phyloP scores from a whole-genome alignment of 306 rosid genomes.

The Neltuma alba region DNA sequence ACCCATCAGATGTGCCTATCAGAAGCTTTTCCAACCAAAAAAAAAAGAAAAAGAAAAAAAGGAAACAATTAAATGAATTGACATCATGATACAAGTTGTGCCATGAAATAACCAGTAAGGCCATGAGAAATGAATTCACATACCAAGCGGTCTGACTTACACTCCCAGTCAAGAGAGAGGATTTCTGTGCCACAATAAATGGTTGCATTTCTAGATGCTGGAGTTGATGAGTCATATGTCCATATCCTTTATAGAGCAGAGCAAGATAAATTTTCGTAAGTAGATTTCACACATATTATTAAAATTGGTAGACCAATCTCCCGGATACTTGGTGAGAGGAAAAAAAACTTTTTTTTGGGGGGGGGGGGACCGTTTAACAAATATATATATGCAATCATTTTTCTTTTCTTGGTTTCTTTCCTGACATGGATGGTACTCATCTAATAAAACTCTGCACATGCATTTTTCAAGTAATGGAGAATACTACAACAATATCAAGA shows the following conservation, averaged over 20 bases:
- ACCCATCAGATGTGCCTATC: slow-evolving; percentile 91
- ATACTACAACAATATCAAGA: slow-evolving; percentile 23
- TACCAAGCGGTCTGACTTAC: slow-evolving; percentile 97
- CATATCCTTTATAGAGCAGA: slow-evolving; percentile 71
- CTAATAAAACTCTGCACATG: slow-evolving; percentile 14
- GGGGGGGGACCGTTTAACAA: too few relatives aligned
- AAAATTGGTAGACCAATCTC: slow-evolving; percentile 1
- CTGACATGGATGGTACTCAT: neutral
- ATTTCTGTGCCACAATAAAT: slow-evolving; percentile 94
- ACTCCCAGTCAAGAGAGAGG: slow-evolving; percentile 94
- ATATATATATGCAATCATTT: too few relatives aligned
- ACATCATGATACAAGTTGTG: slow-evolving; percentile 30
- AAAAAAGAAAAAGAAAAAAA: slow-evolving; percentile 7
- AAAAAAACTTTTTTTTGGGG: too few relatives aligned
- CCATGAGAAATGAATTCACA: slow-evolving; percentile 41
- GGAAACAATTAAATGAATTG: slow-evolving; percentile 40
- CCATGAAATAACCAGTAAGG: slow-evolving; percentile 9
- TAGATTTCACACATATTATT: slow-evolving; percentile 25
- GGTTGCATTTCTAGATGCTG: slow-evolving; percentile 95
- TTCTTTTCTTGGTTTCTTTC: slow-evolving; percentile 4
- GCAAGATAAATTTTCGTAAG: slow-evolving; percentile 26
- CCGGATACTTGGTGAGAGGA: slow-evolving; percentile 9
- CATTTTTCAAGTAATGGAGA: slow-evolving; percentile 19
- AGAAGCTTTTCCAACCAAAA: too few relatives aligned
- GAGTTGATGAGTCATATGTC: slow-evolving; percentile 89